phyloP scores from a whole-genome alignment of 345 rosid species.

The Mangifera indica region DNA sequence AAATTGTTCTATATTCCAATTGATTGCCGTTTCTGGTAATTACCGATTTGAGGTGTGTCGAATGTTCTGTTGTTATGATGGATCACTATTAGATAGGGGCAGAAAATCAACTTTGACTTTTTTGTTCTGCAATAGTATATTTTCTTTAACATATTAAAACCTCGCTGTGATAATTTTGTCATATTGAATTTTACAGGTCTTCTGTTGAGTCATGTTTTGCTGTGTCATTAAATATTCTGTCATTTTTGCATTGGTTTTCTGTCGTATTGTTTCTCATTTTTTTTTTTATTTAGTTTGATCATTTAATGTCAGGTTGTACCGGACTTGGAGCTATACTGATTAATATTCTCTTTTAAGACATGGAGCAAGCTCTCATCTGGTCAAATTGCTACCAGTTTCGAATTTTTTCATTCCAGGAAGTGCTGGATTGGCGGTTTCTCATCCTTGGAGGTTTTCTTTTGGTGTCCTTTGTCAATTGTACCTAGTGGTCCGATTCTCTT shows the following conservation, averaged over 20 bases:
- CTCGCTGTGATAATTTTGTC: not conserved
- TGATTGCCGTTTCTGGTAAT: too few species aligned
- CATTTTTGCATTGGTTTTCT: not conserved
- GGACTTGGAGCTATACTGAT: constrained; percentile 47
- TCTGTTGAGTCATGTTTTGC: not conserved
- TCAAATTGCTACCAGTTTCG: constrained; percentile 61
- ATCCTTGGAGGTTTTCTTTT: constrained; percentile 62
- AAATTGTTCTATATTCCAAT: too few species aligned
- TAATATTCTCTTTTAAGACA: constrained; percentile 44
- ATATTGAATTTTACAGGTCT: not conserved
- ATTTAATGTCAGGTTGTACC: constrained; percentile 45
- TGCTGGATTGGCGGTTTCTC: constrained; percentile 85
- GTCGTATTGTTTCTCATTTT: not conserved
- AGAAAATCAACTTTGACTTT: too few species aligned
- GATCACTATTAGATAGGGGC: too few species aligned
- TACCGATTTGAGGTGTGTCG: too few species aligned
- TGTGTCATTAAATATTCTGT: not conserved
- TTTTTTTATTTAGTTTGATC: constrained; percentile 3
- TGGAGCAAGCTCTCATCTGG: constrained; percentile 64
- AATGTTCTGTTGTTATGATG: too few species aligned
- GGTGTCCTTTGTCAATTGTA: constrained; percentile 88
- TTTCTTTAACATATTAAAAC: not conserved
- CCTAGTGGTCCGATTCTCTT: constrained; percentile 53
- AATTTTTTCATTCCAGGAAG: constrained; percentile 72
- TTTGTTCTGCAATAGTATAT: not conserved